Evolutionary conservation across 805 yeast species (phyloP), one percentile per base, ranked within the genome.

Genomic region (Alloascoidea hylecoeti): DNA sequence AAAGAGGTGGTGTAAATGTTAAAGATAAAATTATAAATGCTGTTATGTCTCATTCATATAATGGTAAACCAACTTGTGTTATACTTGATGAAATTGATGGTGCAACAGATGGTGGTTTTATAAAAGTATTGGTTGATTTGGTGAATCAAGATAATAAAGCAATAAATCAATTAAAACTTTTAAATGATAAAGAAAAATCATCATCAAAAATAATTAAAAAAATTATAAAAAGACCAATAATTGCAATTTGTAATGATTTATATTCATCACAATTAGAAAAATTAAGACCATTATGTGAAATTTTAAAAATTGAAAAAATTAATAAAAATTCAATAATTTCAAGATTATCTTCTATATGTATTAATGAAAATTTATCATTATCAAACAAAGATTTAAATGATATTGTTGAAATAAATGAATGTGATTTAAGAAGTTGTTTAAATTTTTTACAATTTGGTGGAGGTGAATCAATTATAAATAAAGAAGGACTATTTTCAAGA

Each of bases 11-110:
- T 0, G 55, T 55, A n/a, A 50, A 53, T 3, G 73, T 79, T 0
- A 60, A 58, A 41, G 75, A 73, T 15, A 75, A 72, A 46, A 59
- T 79, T 4, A 49, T 52, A 18, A 80, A 76, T 49, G 78, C 89
- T 0, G 56, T 82, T 40, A 73, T 77, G 9, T 66, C 83, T 14
- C 68, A 75, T 39, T 71, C 80, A 2, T 66, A 85, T 37, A 68
- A 45, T 15, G 81, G 78, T 2, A 73, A 70, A 36, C 95, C 96
- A 0, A 73, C 81, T 0, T 84, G 95, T 49, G 58, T 89, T 4
- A 67, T 92, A 3, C 78, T 86, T 4, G 97, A 92, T 57, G 97
- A 92, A 54, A 70, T 92, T 30, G 98, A 89, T 60, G 81, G 89
- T 32, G 78, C 78, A 6, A 62, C 75, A 81, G 3, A 45, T 48